Evolutionary conservation across 352 stramenopile species (phyloP).

Genomic region (Phytophthora meadii): DNA sequence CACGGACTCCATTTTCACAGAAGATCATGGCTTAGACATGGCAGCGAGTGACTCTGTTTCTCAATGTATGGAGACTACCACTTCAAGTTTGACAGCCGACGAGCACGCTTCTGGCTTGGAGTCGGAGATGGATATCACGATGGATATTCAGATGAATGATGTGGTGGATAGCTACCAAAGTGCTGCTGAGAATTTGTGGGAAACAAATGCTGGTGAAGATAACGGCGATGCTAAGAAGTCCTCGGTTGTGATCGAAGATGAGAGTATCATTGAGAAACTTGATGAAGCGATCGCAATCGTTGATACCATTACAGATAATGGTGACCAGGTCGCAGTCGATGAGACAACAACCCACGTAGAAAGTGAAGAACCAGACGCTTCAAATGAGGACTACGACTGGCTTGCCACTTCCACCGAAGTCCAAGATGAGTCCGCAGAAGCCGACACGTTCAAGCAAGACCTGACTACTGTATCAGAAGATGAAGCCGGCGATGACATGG

Average conservation of each 20-base stretch:
- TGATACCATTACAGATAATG: slow-evolving; percentile 3
- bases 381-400: slow-evolving; percentile 24
- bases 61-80: neutral
- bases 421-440: neutral
- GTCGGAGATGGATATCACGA: slow-evolving; percentile 49
- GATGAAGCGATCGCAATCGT: slow-evolving; percentile 1
- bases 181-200: slow-evolving; percentile 1
- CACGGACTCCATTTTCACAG: slow-evolving; percentile 15
- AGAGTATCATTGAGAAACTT: neutral
- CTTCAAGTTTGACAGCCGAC: neutral
- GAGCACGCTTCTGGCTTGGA: slow-evolving; percentile 4
- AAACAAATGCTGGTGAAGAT: neutral
- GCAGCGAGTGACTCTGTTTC: neutral
- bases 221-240: neutral
- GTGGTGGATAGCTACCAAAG: slow-evolving; percentile 13
- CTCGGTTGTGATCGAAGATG: neutral
- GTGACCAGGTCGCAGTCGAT: neutral
- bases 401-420: slow-evolving; percentile 22
- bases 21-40: slow-evolving; percentile 10
- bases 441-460: slow-evolving; percentile 28
- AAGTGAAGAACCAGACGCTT: slow-evolving; percentile 2
- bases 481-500: slow-evolving; percentile 11
- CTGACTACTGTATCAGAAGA: slow-evolving; percentile 27
- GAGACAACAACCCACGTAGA: slow-evolving; percentile 4
- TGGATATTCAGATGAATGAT: slow-evolving; percentile 51